Evolutionary conservation across 2,329 filamentous ascomycete genomes (phyloP), one percentile per base, ranked within the genome.

Genomic region (Plenodomus tracheiphilus): DNA sequence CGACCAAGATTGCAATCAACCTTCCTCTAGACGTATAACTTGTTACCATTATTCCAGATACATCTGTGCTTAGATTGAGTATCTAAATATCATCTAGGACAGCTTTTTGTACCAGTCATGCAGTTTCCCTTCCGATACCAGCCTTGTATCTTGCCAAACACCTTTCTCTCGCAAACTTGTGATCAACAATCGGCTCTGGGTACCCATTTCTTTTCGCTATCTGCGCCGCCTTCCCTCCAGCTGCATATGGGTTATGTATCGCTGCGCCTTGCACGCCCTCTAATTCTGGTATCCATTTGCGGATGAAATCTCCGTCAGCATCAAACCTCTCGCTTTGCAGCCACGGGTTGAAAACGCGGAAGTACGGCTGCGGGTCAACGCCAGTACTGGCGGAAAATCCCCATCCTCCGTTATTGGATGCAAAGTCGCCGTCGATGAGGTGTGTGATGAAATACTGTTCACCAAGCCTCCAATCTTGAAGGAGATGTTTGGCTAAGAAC

Each of bases 311-410:
- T 0, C 91, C 92, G 0, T 87, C 77, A 0, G 81, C 76, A 66
- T 96, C 91, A 61, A 95, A 96, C 72, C 88, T 92, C 77, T 94
- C 89, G 59, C 87, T 90, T 75, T 96, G 91, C 16, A 89, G 74
- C 38, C 91, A 69, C 0, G 91, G 91, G 62, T 95, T 96, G 74
- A 96, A 96, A 43, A 96, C 88, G 6, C 91, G 81, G 56, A 96
- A 96, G 68, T 95, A 96, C 0, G 91, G 91, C 71, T 96, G 89
- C 1, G 90, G 88, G 69, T 95, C 90, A 6, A 91, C 88, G 1
- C 89, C 88, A 0, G 85, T 86, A 16, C 80, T 83, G 4, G 86
- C 85, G 19, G 79, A 73, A 57, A 86, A 86, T 0, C 84, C 85
- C 84, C 85, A 87, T 0, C 85, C 85, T 8, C 85, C 84, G 53